Percentiles rank a stretch among this genome's conserved stretches.
Conservation (phyloP, 805 yeast genomes). For the Kuraishia ogatae region DNA sequence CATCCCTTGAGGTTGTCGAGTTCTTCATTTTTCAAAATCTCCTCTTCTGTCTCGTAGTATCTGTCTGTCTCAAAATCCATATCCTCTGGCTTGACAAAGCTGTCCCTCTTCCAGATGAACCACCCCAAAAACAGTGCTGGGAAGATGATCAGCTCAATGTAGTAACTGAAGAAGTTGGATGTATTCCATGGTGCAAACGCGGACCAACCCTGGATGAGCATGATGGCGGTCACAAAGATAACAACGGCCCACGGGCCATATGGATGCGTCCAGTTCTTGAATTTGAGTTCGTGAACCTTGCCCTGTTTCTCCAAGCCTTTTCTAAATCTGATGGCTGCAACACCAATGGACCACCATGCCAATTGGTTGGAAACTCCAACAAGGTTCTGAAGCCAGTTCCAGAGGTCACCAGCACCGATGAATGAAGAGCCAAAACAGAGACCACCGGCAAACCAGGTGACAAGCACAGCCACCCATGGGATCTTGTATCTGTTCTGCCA, state of each 20-base stretch:
- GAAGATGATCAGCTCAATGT: constrained; percentile 44
- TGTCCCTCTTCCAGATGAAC: constrained; percentile 50
- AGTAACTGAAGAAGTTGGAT: constrained; percentile 46
- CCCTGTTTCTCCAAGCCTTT: constrained; percentile 49
- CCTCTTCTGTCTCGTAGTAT: constrained; percentile 42
- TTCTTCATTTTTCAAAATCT: constrained; percentile 27
- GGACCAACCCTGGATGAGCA: constrained; percentile 32
- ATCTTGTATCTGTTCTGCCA: constrained; percentile 31
- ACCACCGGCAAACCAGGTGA: constrained; percentile 48
- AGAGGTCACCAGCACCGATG: constrained; percentile 42
- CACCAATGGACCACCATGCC: constrained; percentile 53
- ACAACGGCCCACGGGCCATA: constrained; percentile 37
- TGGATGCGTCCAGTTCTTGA: constrained; percentile 47
- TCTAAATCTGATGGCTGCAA: constrained; percentile 52
- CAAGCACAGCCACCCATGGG: constrained; percentile 39
- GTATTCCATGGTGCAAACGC: constrained; percentile 42
- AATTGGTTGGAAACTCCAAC: constrained; percentile 46
- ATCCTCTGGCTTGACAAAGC: constrained; percentile 26
- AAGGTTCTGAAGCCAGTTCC: constrained; percentile 44
- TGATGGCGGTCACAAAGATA: constrained; percentile 23
- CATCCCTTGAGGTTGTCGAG: constrained; percentile 33
- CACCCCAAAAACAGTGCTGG: constrained; percentile 46
- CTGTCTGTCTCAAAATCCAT: constrained; percentile 35
- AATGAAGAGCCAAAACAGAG: constrained; percentile 53
- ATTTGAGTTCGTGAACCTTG: constrained; percentile 20